These are phyloP conservation scores for Eucalyptus coolabah DNA, from an alignment of 345 rosid species.

Conservation along the genomic window DNA sequence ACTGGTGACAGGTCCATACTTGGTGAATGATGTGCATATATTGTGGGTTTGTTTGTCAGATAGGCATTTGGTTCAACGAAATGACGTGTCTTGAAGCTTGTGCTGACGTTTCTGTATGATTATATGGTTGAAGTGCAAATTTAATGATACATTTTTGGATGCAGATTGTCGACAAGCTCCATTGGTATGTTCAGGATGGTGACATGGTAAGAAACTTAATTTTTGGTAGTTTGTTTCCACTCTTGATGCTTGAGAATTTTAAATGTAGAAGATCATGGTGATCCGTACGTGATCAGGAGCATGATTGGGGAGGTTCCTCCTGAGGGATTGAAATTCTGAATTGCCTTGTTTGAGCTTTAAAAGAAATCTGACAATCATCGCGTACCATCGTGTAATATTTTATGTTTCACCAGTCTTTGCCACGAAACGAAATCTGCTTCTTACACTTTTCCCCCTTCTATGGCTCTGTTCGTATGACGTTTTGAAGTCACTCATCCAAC, in stretches of 20 bases:
- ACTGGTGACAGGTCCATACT: too few species aligned
- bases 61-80: too few species aligned
- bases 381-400: too few species aligned
- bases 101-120: not conserved
- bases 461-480: not conserved
- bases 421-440: not conserved
- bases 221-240: not conserved
- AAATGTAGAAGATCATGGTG: not conserved
- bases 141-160: not conserved
- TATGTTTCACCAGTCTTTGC: not conserved
- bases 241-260: not conserved
- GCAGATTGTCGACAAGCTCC: conserved; percentile 79
- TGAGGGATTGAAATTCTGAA: not conserved
- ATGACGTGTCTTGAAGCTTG: not conserved
- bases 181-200: conserved; percentile 14
- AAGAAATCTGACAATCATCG: not conserved
- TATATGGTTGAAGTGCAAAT: not conserved
- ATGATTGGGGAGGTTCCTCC: not conserved
- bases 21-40: too few species aligned
- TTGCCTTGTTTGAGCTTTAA: not conserved
- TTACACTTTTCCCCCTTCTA: not conserved
- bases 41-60: too few species aligned
- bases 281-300: not conserved
- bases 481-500: not conserved
- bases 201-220: conserved; percentile 51